Evolutionary conservation across 768 basidiomycete genomes (phyloP), one percentile per base, ranked within the genome.

Genomic region (Leccinum uliginosum): DNA sequence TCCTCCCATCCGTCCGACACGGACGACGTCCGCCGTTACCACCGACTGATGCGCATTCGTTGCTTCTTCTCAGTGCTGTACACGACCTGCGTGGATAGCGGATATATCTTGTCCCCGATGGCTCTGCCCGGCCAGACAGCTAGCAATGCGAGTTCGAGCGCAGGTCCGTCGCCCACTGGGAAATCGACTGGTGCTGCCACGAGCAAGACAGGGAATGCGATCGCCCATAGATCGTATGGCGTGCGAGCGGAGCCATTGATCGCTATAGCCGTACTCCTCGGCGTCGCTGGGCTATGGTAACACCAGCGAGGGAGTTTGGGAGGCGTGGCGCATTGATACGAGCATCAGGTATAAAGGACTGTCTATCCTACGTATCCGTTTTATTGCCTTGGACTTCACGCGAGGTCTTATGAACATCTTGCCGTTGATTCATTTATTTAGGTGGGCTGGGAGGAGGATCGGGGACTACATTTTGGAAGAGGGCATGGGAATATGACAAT

Each of bases 71-170:
- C 21, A 71, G 70, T 60, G 12, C 57, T 71, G 24, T 66, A 62
- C 49, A 59, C 52, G 34, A 63, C 70, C 7, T 71, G 70, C 55
- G 61, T 61, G 2, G 64, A 68, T 43, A 50, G 58, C 50, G 70
- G 70, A 2, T 71, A 60, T 44, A 49, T 66, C 8, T 50, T 71
- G 3, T 60, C 62, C 12, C 56, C 58, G 29, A n/a, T 66, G 29
- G 65, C 59, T n/a, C 24, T 71, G 0, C 70, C 70, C 0, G 70
- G 70, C 8, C 70, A 71, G 59, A 52, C 55, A 3, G 53, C 61
- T 10, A 62, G 56, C 43, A 52, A 49, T 27, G 56, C 64, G 24
- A 62, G n/a, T n/a, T 58, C 64, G 19, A 58, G 29, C 4, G 12
- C 55, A 38, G 35, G 34, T 34, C 34, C 34, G 15, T 6, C 34